Evolutionary conservation across 176 grass and related monocot genomes (phyloP).

Genomic region (Ananas comosus): DNA sequence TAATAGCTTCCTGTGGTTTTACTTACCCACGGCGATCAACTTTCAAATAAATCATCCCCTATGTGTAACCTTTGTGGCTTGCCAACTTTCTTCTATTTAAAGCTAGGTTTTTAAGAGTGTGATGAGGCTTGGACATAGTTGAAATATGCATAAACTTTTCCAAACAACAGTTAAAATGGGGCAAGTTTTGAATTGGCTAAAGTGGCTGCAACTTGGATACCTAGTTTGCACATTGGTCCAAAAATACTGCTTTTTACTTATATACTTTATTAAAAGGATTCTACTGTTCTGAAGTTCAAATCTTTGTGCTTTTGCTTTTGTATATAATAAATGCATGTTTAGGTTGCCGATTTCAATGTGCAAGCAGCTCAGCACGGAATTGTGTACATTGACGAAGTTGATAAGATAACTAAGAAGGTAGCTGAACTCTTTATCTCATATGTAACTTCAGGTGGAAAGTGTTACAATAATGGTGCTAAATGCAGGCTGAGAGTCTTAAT

Average conservation of each 20-base stretch:
- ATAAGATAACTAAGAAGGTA: conserved; percentile 99
- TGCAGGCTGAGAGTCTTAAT: conserved; percentile 85
- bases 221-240: background rate
- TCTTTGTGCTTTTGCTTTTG: background rate
- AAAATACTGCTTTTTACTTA: background rate
- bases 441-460: conserved; percentile 1
- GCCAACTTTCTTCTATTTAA: too few relatives aligned
- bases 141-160: too few relatives aligned
- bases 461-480: conserved; percentile 16
- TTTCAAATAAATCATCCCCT: too few relatives aligned
- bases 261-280: background rate
- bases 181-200: too few relatives aligned
- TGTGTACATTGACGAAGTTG: conserved; percentile 99
- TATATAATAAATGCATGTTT: conserved; percentile 9
- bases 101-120: too few relatives aligned
- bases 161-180: too few relatives aligned
- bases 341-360: conserved; percentile 92
- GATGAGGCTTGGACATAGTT: too few relatives aligned
- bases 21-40: too few relatives aligned
- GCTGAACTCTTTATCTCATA: background rate
- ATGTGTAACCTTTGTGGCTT: too few relatives aligned
- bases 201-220: too few relatives aligned
- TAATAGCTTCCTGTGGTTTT: too few relatives aligned
- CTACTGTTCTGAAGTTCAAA: background rate
- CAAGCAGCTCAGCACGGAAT: conserved; percentile 97